Evolutionary conservation across 805 yeast genomes (phyloP), one percentile per base, ranked within the genome.

Genomic region (Nakazawaea molendinolei): DNA sequence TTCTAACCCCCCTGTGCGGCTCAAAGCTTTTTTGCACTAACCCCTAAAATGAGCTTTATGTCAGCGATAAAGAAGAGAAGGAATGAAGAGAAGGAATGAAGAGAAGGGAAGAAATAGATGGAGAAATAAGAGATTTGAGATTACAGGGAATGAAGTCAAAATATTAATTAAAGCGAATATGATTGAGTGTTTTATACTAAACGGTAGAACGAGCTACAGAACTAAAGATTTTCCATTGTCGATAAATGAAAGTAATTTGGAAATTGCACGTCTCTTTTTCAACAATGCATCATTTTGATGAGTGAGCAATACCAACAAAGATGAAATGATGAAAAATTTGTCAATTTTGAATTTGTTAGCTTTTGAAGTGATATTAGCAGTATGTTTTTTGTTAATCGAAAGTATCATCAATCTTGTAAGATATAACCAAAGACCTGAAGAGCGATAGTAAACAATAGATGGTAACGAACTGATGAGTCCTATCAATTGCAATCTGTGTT

Each of bases 301-400:
- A n/a, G 15, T 7, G 26, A 38, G n/a, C 7, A 38, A 13, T 8
- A 29, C 36, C 8, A 33, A 4, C 23, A 38, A 28, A 3, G 36
- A 25, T 3, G 17, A 9, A 7, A 33, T 28, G 7, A 38, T 38
- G 17, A 38, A 29, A 7, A 33, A 8, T 23, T 38, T 38, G 21
- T 38, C 40, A 4, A 33, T 17, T 28, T 18, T 32, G 8, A 32
- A 28, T 18, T 7, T 22, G 26, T 38, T 38, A 18, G 33, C 17
- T 10, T 18, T 33, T 2, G 40, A 38, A 10, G n/a, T 20, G 10
- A 13, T 5, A 3, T 19, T 13, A 8, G 31, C 4, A 16, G 26
- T 28, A 13, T 38, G 40, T 23, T 38, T 38, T 13, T 22, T 38
- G 13, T 38, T 38, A 14, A 32, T 6, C 8, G 40, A 32, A 4